These are phyloP conservation scores for Alternaria sp. DNA, from an alignment of 2,329 filamentous ascomycete genomes.

Conservation along the genomic window DNA sequence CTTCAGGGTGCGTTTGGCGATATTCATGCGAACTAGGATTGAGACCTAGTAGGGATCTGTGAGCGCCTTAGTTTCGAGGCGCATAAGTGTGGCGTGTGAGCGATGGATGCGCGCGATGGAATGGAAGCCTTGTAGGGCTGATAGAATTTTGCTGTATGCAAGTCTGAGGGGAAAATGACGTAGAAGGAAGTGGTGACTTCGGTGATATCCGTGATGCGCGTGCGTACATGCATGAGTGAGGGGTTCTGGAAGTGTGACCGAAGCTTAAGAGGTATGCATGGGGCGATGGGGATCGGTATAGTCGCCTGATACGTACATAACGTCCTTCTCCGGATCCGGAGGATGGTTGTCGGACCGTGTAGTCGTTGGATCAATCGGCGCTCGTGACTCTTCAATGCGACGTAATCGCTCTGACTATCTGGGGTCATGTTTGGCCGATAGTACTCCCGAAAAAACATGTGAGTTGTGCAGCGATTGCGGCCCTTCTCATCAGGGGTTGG, in stretches of 20 bases:
- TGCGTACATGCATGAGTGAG: conserved; percentile 4
- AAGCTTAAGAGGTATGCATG: neutral
- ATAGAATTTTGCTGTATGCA: conserved; percentile 12
- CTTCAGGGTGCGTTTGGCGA: conserved; percentile 6
- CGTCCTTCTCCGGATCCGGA: neutral
- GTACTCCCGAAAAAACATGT: conserved; percentile 1
- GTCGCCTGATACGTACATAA: neutral
- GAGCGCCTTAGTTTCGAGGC: conserved; percentile 8
- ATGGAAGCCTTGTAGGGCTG: conserved; percentile 17
- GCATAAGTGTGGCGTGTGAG: conserved; percentile 12
- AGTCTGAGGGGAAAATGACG: conserved; percentile 7
- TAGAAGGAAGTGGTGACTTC: conserved; percentile 1
- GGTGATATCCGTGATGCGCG: conserved; percentile 9
- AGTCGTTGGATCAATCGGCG: neutral
- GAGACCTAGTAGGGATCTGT: conserved; percentile 13
- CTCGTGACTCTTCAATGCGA: neutral
- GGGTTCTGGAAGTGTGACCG: conserved; percentile 17
- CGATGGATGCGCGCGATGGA: conserved; percentile 14
- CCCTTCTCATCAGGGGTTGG: conserved; percentile 10
- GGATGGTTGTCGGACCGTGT: conserved; percentile 1
- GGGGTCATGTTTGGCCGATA: conserved; percentile 6
- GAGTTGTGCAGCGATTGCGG: neutral
- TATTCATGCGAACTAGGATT: conserved; percentile 15
- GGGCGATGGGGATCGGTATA: neutral
- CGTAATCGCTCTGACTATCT: conserved; percentile 2